Percentiles rank a stretch among this genome's conserved stretches.
phyloP scores from a whole-genome alignment of 1,284 basidiomycete species.

The Exobasidium rhododendri region DNA sequence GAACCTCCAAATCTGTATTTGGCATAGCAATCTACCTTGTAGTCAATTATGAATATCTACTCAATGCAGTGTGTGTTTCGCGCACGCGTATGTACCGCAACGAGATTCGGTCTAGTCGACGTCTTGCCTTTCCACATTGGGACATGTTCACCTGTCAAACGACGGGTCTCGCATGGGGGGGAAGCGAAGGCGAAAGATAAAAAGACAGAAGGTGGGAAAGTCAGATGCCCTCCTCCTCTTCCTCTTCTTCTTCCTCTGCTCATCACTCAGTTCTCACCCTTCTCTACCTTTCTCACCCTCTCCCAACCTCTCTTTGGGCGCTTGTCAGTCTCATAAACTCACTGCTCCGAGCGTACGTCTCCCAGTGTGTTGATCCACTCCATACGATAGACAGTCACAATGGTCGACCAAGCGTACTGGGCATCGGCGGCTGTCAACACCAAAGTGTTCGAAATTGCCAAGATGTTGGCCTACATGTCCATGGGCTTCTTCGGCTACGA shows the following conservation, averaged over 20 bases:
- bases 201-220: not conserved
- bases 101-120: too few relatives aligned
- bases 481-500: slow-evolving; percentile 12
- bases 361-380: not conserved
- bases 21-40: too few relatives aligned
- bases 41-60: too few relatives aligned
- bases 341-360: not conserved
- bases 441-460: slow-evolving; percentile 1
- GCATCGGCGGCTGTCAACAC: not conserved
- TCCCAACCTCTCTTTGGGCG: not conserved
- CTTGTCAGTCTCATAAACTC: not conserved
- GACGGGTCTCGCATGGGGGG: too few relatives aligned
- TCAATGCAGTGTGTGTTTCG: too few relatives aligned
- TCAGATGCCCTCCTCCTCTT: not conserved
- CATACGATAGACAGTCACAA: not conserved
- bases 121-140: too few relatives aligned
- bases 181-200: too few relatives aligned
- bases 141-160: too few relatives aligned
- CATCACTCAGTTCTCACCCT: not conserved
- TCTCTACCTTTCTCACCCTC: not conserved
- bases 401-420: slow-evolving; percentile 8
- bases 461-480: not conserved
- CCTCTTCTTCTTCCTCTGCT: not conserved
- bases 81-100: too few relatives aligned
- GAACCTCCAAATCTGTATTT: too few relatives aligned